Percentiles rank a stretch among this genome's conserved stretches.
Conservation (phyloP, 1,284 basidiomycete genomes). For the Xerocomus minutiporus region DNA sequence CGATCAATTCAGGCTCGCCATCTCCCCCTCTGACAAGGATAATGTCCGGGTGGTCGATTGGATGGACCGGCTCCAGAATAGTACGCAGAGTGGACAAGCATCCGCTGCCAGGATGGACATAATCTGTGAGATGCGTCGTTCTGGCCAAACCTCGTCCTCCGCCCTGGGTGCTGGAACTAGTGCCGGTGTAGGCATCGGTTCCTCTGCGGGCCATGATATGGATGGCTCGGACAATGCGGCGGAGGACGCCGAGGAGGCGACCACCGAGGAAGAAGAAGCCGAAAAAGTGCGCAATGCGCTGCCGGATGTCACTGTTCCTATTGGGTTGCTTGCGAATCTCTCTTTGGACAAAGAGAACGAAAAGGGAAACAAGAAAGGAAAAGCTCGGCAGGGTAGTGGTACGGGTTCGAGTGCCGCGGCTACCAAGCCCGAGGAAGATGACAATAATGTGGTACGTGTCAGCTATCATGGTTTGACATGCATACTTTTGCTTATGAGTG, state of each 20-base stretch:
- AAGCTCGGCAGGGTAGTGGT: slow-evolving; percentile 14
- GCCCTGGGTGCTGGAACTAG: neutral
- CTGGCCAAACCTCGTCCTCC: slow-evolving; percentile 28
- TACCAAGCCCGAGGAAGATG: slow-evolving; percentile 41
- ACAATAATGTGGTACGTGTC: slow-evolving; percentile 58
- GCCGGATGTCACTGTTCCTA: slow-evolving; percentile 64
- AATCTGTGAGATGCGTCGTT: slow-evolving; percentile 27
- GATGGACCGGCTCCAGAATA: slow-evolving; percentile 50
- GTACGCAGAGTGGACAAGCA: slow-evolving; percentile 28
- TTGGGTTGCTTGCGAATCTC: slow-evolving; percentile 68
- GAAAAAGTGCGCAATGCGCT: slow-evolving; percentile 48
- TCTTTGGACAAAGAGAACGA: slow-evolving; percentile 53
- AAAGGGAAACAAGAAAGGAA: slow-evolving; percentile 37
- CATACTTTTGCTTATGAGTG: slow-evolving; percentile 25
- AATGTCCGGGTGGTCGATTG: slow-evolving; percentile 68
- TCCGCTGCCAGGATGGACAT: slow-evolving; percentile 25
- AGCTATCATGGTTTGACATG: neutral
- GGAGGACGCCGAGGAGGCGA: slow-evolving; percentile 29
- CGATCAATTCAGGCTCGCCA: slow-evolving; percentile 69
- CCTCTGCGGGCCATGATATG: neutral
- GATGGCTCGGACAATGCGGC: slow-evolving; percentile 15
- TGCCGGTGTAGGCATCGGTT: neutral
- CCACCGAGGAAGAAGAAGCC: slow-evolving; percentile 31
- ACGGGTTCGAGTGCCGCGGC: slow-evolving; percentile 7
- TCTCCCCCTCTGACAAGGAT: slow-evolving; percentile 63